A percentile compares a stretch with the other conserved stretches of the same genome.
phyloP scores from a whole-genome alignment of 1,139 yeast species.

The Arxiozyma heterogenica region DNA sequence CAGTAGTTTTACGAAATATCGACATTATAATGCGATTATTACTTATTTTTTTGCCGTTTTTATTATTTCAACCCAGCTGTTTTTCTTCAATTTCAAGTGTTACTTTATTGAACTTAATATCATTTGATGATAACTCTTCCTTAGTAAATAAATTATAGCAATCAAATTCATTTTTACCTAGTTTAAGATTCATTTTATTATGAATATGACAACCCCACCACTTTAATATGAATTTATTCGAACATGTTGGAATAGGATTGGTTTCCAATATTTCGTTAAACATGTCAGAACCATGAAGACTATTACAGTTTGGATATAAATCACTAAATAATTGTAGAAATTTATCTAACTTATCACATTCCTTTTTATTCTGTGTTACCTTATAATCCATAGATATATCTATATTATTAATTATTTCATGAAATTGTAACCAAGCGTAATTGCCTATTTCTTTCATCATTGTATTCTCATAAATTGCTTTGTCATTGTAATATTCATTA shows the following conservation, averaged over 20 bases:
- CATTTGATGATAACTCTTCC: constrained; percentile 1
- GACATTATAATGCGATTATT: neutral
- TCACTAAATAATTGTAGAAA: constrained; percentile 56
- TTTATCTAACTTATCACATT: neutral
- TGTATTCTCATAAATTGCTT: neutral
- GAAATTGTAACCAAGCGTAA: constrained; percentile 8
- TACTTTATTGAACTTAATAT: constrained; percentile 8
- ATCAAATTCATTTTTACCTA: constrained; percentile 6
- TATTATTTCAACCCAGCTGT: constrained; percentile 10
- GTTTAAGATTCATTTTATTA: constrained; percentile 59
- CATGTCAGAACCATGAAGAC: constrained; percentile 34
- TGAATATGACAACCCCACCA: constrained; percentile 96
- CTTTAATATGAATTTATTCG: constrained; percentile 4
- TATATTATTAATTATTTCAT: constrained; percentile 1
- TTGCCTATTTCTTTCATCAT: constrained; percentile 4
- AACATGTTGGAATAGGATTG: constrained; percentile 44
- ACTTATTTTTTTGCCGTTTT: neutral
- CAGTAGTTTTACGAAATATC: too few relatives aligned
- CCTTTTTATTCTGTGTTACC: neutral
- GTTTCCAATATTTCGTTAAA: constrained; percentile 44
- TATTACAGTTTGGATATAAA: constrained; percentile 68
- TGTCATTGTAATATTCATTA: neutral
- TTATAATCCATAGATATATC: neutral
- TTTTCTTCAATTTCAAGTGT: constrained; percentile 11
- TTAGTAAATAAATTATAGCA: constrained; percentile 5